Conservation (phyloP, 2,329 filamentous ascomycete species). For the Pseudogymnoascus sp. region DNA sequence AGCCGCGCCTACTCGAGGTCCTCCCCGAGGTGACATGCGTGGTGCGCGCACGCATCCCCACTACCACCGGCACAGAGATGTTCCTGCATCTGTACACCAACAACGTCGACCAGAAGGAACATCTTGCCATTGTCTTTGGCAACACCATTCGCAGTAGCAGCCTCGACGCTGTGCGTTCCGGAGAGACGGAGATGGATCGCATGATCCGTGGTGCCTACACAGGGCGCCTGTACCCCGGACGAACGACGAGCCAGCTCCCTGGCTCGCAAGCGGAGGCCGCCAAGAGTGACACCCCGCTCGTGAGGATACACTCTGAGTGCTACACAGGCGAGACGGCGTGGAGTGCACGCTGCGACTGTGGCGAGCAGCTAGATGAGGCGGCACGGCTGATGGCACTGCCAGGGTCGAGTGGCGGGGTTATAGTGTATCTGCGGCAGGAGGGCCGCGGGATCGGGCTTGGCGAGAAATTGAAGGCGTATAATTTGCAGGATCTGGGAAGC, state of each 20-base stretch:
- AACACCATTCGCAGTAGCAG: constrained; percentile 69
- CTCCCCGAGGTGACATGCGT: constrained; percentile 87
- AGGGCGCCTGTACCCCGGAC: constrained; percentile 77
- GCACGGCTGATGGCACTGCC: constrained; percentile 84
- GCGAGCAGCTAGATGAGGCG: constrained; percentile 94
- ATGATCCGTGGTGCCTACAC: constrained; percentile 94
- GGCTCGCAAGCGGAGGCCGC: neutral
- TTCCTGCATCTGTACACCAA: constrained; percentile 94
- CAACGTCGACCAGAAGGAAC: constrained; percentile 88
- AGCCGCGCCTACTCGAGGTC: constrained; percentile 65
- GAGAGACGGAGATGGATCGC: constrained; percentile 80
- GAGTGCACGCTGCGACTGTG: constrained; percentile 96
- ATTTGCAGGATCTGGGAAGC: constrained; percentile 91
- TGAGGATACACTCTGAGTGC: constrained; percentile 95
- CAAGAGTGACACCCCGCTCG: constrained; percentile 55
- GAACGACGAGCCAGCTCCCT: constrained; percentile 48
- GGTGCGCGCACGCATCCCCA: constrained; percentile 90
- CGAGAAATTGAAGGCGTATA: constrained; percentile 97
- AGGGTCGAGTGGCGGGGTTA: constrained; percentile 68
- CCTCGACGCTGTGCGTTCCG: constrained; percentile 64
- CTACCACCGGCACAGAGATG: constrained; percentile 88
- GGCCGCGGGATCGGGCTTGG: constrained; percentile 90
- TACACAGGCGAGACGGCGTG: constrained; percentile 98
- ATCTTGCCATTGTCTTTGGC: constrained; percentile 94
- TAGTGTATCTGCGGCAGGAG: constrained; percentile 93